A percentile compares a stretch with the other conserved stretches of the same genome.
phyloP scores from a whole-genome alignment of 2,329 filamentous ascomycete genomes.

The Pseudogymnoascus sp. region DNA sequence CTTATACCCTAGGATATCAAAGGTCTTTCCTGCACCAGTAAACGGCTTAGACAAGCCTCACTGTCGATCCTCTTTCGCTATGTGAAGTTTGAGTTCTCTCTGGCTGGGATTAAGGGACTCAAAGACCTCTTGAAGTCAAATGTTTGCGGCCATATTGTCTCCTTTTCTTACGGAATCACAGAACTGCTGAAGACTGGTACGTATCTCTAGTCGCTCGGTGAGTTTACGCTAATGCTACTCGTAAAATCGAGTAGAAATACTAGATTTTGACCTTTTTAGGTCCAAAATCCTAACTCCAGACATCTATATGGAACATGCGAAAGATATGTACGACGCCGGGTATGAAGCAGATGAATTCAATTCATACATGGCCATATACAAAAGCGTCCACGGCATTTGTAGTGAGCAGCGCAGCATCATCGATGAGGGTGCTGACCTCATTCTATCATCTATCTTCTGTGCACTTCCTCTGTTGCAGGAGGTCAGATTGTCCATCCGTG shows the following conservation, averaged over 20 bases:
- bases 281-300: conserved; percentile 14
- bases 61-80: too few relatives aligned
- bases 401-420: conserved; percentile 12
- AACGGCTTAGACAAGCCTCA: too few relatives aligned
- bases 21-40: neutral
- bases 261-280: conserved; percentile 14
- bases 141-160: conserved; percentile 10
- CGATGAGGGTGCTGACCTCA: conserved; percentile 10
- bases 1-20: conserved; percentile 10
- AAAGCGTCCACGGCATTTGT: conserved; percentile 10
- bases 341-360: conserved; percentile 10
- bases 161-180: conserved; percentile 11
- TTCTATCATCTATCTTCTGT: conserved; percentile 10
- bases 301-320: conserved; percentile 12
- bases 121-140: conserved; percentile 13
- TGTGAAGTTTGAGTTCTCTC: conserved; percentile 11
- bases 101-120: conserved; percentile 11
- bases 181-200: neutral
- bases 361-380: conserved; percentile 14
- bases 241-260: neutral
- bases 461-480: neutral
- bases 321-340: conserved; percentile 12
- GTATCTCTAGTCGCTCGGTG: neutral
- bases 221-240: neutral
- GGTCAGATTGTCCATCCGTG: conserved; percentile 5